A percentile compares a stretch with the other conserved stretches of the same genome.
These are phyloP conservation scores for Grigorovia jiainica DNA, from an alignment of 805 yeast species.

Conservation along the genomic window DNA sequence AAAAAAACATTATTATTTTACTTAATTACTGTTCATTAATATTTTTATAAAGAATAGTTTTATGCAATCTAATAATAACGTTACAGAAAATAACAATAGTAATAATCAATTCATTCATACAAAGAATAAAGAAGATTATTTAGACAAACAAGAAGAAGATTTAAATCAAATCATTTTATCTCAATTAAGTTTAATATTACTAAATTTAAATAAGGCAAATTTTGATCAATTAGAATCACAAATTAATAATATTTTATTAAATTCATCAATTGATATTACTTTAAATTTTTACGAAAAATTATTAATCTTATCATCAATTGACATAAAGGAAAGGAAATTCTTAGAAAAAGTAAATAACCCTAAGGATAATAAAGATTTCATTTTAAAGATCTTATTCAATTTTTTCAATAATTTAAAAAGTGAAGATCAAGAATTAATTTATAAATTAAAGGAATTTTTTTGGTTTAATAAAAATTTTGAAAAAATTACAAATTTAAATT, in stretches of 20 bases:
- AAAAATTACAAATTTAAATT: slow-evolving; percentile 1
- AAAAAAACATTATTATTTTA: too few species aligned
- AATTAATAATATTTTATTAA: slow-evolving; percentile 16
- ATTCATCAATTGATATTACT: slow-evolving; percentile 14
- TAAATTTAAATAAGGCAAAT: slow-evolving; percentile 13
- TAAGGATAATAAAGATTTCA: not conserved
- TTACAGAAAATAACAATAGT: slow-evolving; percentile 8
- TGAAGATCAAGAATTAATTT: slow-evolving; percentile 10
- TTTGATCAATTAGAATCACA: slow-evolving; percentile 11
- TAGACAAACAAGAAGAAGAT: slow-evolving; percentile 10
- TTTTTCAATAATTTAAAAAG: slow-evolving; percentile 12
- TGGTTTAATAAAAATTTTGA: slow-evolving; percentile 9
- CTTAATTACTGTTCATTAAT: too few species aligned
- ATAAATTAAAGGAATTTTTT: slow-evolving; percentile 9
- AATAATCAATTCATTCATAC: not conserved
- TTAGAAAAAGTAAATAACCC: not conserved
- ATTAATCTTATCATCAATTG: slow-evolving; percentile 14
- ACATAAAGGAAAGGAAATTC: slow-evolving; percentile 8
- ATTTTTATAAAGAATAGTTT: slow-evolving; percentile 4
- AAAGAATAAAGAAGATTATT: not conserved
- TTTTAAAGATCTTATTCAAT: slow-evolving; percentile 16
- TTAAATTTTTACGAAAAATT: slow-evolving; percentile 21
- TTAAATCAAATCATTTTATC: slow-evolving; percentile 19
- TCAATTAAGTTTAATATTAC: slow-evolving; percentile 21
- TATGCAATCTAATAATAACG: slow-evolving; percentile 4